Evolutionary conservation across 2,329 filamentous ascomycete species (phyloP), one percentile per base, ranked within the genome.

Genomic region (Zymoseptoria passerinii): DNA sequence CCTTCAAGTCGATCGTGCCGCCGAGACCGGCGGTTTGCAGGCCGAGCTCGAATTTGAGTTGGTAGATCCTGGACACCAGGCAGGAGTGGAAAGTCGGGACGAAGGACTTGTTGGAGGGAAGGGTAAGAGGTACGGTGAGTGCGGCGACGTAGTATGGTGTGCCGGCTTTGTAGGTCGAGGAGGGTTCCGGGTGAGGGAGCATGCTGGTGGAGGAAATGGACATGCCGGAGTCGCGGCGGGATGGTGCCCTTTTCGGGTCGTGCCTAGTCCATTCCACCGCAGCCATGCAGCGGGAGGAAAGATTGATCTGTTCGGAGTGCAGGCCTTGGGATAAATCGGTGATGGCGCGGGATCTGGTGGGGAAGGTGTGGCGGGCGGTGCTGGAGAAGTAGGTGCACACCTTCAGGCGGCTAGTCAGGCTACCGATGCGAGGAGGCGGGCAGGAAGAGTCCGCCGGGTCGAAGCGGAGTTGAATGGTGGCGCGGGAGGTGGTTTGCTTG

Each of bases 31-130:
- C 77, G 0, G 79, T 78, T 64, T 81, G 78, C 53, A 82, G 77
- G 3, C 80, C 77, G 20, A 89, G 71, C 13, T 77, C 75, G 58
- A 89, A 72, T 55, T 83, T 80, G 13, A 90, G 77, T 3, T 76
- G 71, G 70, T 90, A 89, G 18, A 78, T 74, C 55, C 87, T 79
- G n/a, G 82, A 83, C 50, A 84, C 74, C 55, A 89, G 78, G 70
- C 86, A 90, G 48, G 81, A 80, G 74, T 88, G 83, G 73, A 89
- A 90, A 2, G 85, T 86, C 1, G 86, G 87, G 19, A 87, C 74
- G 69, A 87, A 87, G 27, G 79, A 74, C 65, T 85, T 87, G 61
- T 75, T 75, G 8, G 53, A 60, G 0, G 86, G 85, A 0, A 88
- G 77, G 0, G 79, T 79, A 66, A 89, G 75, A 0, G 86, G 86